Percentiles rank a stretch among this genome's conserved stretches.
phyloP scores from a whole-genome alignment of 1,284 basidiomycete genomes.

The Agroathelia rolfsii region DNA sequence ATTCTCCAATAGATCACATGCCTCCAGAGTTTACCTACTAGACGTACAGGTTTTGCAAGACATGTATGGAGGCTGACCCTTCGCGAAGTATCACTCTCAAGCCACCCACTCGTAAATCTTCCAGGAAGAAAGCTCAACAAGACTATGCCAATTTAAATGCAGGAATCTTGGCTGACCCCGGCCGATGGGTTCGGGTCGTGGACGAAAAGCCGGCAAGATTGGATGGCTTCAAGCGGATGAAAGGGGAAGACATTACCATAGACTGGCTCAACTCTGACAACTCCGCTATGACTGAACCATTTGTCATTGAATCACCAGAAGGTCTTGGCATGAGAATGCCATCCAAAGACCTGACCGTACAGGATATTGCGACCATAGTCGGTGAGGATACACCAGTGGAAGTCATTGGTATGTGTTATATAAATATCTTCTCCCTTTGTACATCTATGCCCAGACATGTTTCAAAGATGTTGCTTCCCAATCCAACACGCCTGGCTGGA shows the following conservation, averaged over 20 bases:
- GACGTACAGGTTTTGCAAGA: conserved; percentile 53
- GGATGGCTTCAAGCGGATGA: conserved; percentile 57
- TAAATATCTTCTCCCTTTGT: conserved; percentile 4
- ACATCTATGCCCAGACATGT: conserved; percentile 8
- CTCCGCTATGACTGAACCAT: conserved; percentile 64
- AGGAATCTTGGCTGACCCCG: conserved; percentile 53
- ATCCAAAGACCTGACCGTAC: conserved; percentile 51
- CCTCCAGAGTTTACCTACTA: neutral
- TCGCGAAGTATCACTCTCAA: conserved; percentile 59
- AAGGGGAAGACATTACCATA: conserved; percentile 51
- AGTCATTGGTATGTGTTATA: conserved; percentile 79
- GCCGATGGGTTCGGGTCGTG: conserved; percentile 58
- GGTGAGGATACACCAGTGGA: conserved; percentile 75
- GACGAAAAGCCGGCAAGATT: conserved; percentile 51
- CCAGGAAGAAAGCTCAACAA: conserved; percentile 57
- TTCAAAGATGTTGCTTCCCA: conserved; percentile 73
- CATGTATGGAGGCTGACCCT: conserved; percentile 52
- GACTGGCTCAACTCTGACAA: conserved; percentile 68
- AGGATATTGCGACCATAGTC: conserved; percentile 72
- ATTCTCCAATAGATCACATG: neutral
- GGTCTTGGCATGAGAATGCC: conserved; percentile 87
- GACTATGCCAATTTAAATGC: conserved; percentile 70
- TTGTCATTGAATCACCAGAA: conserved; percentile 64
- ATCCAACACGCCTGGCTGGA: conserved; percentile 77
- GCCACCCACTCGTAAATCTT: conserved; percentile 67